These are phyloP conservation scores for Eutrema japonicum DNA, from an alignment of 345 rosid species.

Conservation along the genomic window DNA sequence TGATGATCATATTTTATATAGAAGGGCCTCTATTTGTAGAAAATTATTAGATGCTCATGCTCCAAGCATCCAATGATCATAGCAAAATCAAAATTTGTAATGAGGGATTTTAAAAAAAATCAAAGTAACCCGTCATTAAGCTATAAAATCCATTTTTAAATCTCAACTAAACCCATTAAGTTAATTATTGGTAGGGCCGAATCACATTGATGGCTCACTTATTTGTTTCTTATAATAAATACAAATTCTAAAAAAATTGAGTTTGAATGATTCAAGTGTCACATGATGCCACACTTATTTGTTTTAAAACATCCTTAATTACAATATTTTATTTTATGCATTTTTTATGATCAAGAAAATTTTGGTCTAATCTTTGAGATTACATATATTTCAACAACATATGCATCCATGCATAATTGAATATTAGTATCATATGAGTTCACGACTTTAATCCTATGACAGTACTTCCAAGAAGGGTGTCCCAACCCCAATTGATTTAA, in stretches of 20 bases:
- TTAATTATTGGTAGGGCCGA: constrained; percentile 31
- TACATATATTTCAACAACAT: constrained; percentile 4
- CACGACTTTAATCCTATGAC: neutral
- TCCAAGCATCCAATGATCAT: neutral
- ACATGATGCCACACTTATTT: constrained; percentile 31
- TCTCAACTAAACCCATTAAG: constrained; percentile 22
- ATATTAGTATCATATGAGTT: constrained; percentile 5
- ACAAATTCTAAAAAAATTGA: constrained; percentile 27
- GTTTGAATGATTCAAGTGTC: constrained; percentile 28
- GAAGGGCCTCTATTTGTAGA: neutral
- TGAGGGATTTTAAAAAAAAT: neutral
- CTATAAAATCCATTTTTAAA: neutral
- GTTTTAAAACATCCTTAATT: constrained; percentile 21
- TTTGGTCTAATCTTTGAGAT: neutral
- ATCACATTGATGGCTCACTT: constrained; percentile 32
- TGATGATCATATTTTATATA: neutral
- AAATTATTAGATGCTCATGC: neutral
- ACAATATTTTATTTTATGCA: neutral
- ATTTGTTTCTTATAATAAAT: constrained; percentile 33
- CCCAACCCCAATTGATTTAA: constrained; percentile 1
- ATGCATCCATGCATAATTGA: neutral
- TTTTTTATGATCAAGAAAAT: neutral
- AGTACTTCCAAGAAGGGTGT: neutral
- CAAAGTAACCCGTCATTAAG: constrained; percentile 7
- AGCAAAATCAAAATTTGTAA: constrained; percentile 16